These are phyloP conservation scores for Rhynchospora breviuscula DNA, from an alignment of 176 grass and related monocot species.

Conservation along the genomic window DNA sequence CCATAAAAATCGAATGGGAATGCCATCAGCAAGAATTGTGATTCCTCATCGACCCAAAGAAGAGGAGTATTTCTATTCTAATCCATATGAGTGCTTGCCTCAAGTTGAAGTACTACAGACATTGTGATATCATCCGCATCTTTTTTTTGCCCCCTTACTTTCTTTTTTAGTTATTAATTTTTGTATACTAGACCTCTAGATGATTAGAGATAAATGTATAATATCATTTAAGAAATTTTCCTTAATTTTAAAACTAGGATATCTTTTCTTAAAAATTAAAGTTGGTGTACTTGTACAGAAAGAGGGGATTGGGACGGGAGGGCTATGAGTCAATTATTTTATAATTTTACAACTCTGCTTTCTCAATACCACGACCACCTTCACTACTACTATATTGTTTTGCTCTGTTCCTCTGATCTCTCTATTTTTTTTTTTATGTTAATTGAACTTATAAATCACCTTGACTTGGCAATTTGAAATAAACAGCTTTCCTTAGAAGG, in stretches of 20 bases:
- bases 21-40: conserved; percentile 44
- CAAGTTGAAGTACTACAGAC: conserved; percentile 23
- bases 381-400: not conserved
- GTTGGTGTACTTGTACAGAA: conserved; percentile 22
- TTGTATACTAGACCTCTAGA: not conserved
- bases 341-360: not conserved
- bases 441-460: not conserved
- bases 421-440: not conserved
- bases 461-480: not conserved
- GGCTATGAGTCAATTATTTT: not conserved
- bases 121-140: conserved; percentile 30
- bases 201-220: conserved; percentile 5
- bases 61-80: conserved; percentile 93
- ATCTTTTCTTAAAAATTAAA: not conserved
- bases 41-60: conserved; percentile 90
- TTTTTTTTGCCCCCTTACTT: not conserved
- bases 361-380: not conserved
- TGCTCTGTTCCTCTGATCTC: not conserved
- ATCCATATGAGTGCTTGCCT: conserved; percentile 82
- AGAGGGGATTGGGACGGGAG: not conserved
- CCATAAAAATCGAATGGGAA: conserved; percentile 71
- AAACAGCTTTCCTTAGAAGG: not conserved
- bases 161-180: not conserved
- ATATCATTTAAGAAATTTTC: not conserved
- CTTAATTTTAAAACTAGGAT: not conserved